Evolutionary conservation across 2,329 filamentous ascomycete genomes (phyloP).

Genomic region (Alternaria brassicae): DNA sequence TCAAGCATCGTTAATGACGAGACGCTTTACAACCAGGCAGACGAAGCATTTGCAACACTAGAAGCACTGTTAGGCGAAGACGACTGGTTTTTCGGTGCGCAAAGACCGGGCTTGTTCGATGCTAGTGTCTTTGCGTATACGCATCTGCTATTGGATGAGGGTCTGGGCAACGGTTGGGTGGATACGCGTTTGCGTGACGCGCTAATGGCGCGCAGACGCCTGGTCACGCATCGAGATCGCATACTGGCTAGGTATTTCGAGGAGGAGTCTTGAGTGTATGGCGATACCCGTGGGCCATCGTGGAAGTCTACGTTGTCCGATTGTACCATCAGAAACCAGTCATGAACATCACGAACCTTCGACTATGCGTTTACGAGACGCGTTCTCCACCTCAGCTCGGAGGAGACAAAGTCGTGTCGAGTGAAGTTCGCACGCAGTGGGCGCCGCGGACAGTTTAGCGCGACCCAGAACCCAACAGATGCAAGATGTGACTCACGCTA

Average conservation of each 20-base stretch:
- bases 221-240: constrained; percentile 70
- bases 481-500: constrained; percentile 42
- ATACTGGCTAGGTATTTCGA: constrained; percentile 61
- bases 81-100: constrained; percentile 66
- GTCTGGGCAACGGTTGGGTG: constrained; percentile 64
- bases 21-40: constrained; percentile 66
- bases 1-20: constrained; percentile 64
- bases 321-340: not conserved
- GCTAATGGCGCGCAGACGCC: constrained; percentile 64
- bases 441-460: constrained; percentile 17
- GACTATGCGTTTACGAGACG: not conserved
- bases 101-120: constrained; percentile 77
- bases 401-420: not conserved
- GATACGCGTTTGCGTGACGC: constrained; percentile 66
- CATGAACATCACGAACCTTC: not conserved
- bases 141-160: constrained; percentile 74
- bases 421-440: constrained; percentile 6
- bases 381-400: not conserved
- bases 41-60: constrained; percentile 68
- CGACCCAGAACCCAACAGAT: constrained; percentile 10
- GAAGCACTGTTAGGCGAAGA: constrained; percentile 64
- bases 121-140: constrained; percentile 91
- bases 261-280: constrained; percentile 8
- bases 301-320: not conserved
- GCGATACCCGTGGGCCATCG: not conserved